Conservation (phyloP, 2,329 filamentous ascomycete genomes). For the Pseudocercospora vitis region DNA sequence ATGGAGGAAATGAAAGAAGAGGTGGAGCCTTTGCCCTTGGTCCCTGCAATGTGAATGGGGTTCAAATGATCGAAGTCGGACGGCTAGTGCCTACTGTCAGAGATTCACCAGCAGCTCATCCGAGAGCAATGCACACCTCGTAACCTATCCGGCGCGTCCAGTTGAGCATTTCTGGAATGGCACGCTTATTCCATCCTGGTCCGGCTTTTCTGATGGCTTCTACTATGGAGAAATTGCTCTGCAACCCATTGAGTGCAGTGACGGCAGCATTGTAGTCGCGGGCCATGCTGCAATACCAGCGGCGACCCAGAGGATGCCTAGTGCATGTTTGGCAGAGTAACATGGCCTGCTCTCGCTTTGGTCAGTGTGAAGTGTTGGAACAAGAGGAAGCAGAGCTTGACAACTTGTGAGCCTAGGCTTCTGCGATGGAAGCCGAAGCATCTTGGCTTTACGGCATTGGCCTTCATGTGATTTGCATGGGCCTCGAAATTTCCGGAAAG, state of each 20-base stretch:
- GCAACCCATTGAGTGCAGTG: conserved; percentile 69
- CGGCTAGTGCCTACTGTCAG: conserved; percentile 47
- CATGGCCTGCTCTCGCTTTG: conserved; percentile 2
- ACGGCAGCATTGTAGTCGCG: conserved; percentile 60
- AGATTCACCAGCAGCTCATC: not conserved
- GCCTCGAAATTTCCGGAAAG: no score
- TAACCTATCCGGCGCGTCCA: conserved; percentile 78
- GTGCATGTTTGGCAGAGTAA: conserved; percentile 15
- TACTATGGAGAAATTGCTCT: conserved; percentile 76
- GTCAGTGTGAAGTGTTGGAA: no score
- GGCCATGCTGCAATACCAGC: conserved; percentile 19
- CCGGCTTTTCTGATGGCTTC: conserved; percentile 76
- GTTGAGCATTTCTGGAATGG: conserved; percentile 77
- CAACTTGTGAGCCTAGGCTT: no score
- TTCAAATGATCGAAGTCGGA: conserved; percentile 61
- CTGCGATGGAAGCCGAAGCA: no score
- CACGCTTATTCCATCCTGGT: conserved; percentile 68
- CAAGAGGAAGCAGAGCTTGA: no score
- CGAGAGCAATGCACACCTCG: conserved; percentile 54
- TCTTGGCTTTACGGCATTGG: no score
- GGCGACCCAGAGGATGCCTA: not conserved
- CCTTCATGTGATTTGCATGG: no score
- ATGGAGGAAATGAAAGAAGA: conserved; percentile 81
- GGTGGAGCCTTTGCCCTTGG: conserved; percentile 91
- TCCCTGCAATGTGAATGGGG: conserved; percentile 82